Conservation (phyloP, 2,329 filamentous ascomycete species). For the Botrytis galanthina region DNA sequence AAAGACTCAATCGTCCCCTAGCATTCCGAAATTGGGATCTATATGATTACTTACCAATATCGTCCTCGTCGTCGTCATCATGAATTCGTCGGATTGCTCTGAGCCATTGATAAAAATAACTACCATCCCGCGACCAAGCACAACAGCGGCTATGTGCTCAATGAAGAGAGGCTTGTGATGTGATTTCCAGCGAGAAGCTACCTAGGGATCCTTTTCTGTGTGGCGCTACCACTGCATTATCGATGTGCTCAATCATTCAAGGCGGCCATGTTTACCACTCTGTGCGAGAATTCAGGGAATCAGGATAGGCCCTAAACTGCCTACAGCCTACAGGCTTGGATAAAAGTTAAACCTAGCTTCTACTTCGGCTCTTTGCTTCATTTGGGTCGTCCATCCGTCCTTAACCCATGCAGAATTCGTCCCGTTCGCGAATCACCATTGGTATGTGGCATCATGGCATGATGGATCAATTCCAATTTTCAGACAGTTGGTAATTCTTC, state of each 20-base stretch:
- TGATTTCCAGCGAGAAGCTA: neutral
- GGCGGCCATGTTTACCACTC: neutral
- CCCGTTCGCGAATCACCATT: neutral
- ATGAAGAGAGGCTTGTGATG: neutral
- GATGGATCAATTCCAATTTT: neutral
- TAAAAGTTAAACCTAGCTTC: neutral
- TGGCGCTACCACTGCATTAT: conserved; percentile 16
- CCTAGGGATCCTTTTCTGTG: neutral
- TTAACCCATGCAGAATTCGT: neutral
- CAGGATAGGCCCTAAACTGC: neutral
- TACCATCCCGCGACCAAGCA: neutral
- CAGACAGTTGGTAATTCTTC: neutral
- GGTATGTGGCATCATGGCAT: neutral
- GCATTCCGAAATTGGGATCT: neutral
- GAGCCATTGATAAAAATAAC: neutral
- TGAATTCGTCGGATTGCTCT: neutral
- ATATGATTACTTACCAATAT: neutral
- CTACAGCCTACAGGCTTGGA: neutral
- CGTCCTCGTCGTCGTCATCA: neutral
- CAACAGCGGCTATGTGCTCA: neutral
- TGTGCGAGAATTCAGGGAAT: neutral
- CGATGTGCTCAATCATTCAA: conserved; percentile 2
- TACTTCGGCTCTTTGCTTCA: neutral
- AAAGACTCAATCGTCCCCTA: neutral
- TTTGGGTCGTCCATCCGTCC: neutral